These are phyloP conservation scores for Geotrichum histeridarum DNA, from an alignment of 1,139 yeast species.

Conservation along the genomic window DNA sequence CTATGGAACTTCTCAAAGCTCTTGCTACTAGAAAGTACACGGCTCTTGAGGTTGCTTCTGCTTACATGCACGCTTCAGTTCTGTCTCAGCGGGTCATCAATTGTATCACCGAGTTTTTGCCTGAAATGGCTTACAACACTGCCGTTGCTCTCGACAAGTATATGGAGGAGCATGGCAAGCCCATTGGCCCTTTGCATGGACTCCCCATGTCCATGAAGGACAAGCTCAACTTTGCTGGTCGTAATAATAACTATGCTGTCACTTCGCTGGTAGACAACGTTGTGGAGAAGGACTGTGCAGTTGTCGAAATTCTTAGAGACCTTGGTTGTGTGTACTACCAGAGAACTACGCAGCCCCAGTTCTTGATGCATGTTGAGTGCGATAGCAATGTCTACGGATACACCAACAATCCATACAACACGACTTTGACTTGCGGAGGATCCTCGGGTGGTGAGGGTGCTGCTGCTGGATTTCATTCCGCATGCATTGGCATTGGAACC, in stretches of 20 bases:
- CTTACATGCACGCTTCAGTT: constrained; percentile 55
- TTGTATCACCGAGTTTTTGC: constrained; percentile 35
- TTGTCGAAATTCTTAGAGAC: constrained; percentile 49
- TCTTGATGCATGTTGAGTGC: constrained; percentile 52
- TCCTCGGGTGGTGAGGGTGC: constrained; percentile 74
- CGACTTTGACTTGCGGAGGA: constrained; percentile 57
- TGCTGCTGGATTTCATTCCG: constrained; percentile 54
- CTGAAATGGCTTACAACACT: constrained; percentile 34
- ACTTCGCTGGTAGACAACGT: constrained; percentile 35
- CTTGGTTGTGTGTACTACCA: constrained; percentile 63
- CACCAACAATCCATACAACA: constrained; percentile 51
- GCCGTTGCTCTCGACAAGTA: constrained; percentile 46
- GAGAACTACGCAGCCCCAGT: constrained; percentile 53
- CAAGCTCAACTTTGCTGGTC: constrained; percentile 40
- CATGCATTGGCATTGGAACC: constrained; percentile 64
- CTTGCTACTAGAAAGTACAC: constrained; percentile 44
- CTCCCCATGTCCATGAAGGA: constrained; percentile 47
- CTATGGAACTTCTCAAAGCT: constrained; percentile 37
- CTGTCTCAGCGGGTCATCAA: constrained; percentile 52
- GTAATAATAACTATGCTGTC: constrained; percentile 42
- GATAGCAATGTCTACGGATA: constrained; percentile 26
- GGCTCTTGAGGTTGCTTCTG: constrained; percentile 45
- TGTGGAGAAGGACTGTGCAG: constrained; percentile 47
- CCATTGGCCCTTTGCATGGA: constrained; percentile 52
- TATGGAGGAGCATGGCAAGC: constrained; percentile 36